Percentiles rank a stretch among this genome's conserved stretches.
phyloP scores from a whole-genome alignment of 257 asterid species.

The Penstemon davidsonii region DNA sequence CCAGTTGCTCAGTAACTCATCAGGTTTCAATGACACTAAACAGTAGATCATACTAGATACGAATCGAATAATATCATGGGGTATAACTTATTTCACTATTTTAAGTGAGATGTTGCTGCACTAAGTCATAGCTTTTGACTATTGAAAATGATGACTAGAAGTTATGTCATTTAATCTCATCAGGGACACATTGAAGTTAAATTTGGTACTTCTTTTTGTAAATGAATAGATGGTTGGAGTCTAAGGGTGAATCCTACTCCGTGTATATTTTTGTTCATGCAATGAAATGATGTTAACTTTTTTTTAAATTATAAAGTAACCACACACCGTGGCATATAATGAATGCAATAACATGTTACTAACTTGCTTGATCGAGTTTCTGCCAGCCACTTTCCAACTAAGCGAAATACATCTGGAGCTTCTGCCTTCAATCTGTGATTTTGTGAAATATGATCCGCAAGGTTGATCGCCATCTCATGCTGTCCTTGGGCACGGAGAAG shows the following conservation, averaged over 20 bases:
- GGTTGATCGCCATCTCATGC: constrained; percentile 93
- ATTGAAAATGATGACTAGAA: background rate
- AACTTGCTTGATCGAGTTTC: constrained; percentile 97
- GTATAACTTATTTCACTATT: constrained; percentile 4
- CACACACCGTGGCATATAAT: constrained; percentile 4
- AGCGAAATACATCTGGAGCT: constrained; percentile 81
- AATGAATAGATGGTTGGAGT: constrained; percentile 1
- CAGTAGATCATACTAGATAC: background rate
- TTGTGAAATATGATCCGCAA: constrained; percentile 80
- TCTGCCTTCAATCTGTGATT: constrained; percentile 53
- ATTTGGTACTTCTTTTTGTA: background rate
- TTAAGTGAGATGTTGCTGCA: constrained; percentile 6
- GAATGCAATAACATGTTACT: constrained; percentile 38
- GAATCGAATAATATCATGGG: background rate
- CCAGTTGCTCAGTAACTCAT: constrained; percentile 3
- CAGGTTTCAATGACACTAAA: constrained; percentile 6
- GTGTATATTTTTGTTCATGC: too few relatives aligned
- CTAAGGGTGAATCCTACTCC: too few relatives aligned
- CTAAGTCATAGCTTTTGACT: constrained; percentile 4
- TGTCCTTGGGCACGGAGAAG: constrained; percentile 97
- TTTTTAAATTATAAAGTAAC: constrained; percentile 1
- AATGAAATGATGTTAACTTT: too few relatives aligned
- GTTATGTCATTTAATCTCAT: background rate
- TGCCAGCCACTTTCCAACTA: constrained; percentile 96
- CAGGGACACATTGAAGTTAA: background rate